phyloP scores from a whole-genome alignment of 169 alveolate species.

The Babesia sp. region DNA sequence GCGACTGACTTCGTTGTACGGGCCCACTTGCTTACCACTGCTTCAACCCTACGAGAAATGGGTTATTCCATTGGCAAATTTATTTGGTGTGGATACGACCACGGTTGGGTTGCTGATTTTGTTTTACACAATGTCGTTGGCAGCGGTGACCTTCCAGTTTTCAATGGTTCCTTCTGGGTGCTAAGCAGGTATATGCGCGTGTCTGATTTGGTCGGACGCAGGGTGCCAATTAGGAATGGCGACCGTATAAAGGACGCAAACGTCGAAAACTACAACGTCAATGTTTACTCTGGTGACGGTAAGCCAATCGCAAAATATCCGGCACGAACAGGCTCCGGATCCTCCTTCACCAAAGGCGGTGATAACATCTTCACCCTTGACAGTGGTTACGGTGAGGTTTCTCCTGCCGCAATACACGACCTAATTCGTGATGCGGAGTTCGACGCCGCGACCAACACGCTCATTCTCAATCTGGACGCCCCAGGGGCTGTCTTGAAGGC shows the following conservation, averaged over 20 bases:
- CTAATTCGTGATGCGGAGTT: conserved; percentile 47
- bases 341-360: background rate
- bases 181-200: conserved; percentile 53
- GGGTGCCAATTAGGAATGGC: conserved; percentile 18
- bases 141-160: conserved; percentile 56
- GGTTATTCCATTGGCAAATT: conserved; percentile 63
- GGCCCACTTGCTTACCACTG: conserved; percentile 61
- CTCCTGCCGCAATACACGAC: conserved; percentile 59
- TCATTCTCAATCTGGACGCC: conserved; percentile 55
- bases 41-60: conserved; percentile 39
- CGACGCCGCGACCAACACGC: conserved; percentile 44
- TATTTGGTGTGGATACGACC: conserved; percentile 69
- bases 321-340: conserved; percentile 3
- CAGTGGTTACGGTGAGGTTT: conserved; percentile 45
- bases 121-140: conserved; percentile 47
- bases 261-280: conserved; percentile 9
- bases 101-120: conserved; percentile 72
- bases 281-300: conserved; percentile 35
- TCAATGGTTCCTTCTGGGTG: conserved; percentile 67
- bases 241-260: conserved; percentile 7
- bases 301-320: conserved; percentile 11
- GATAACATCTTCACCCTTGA: conserved; percentile 25
- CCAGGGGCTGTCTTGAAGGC: conserved; percentile 39
- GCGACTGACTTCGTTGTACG: conserved; percentile 53
- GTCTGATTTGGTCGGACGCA: conserved; percentile 53